Base-by-base conservation (phyloP, 164 flowering plant species). In the Vitis rotundifolia region DNA sequence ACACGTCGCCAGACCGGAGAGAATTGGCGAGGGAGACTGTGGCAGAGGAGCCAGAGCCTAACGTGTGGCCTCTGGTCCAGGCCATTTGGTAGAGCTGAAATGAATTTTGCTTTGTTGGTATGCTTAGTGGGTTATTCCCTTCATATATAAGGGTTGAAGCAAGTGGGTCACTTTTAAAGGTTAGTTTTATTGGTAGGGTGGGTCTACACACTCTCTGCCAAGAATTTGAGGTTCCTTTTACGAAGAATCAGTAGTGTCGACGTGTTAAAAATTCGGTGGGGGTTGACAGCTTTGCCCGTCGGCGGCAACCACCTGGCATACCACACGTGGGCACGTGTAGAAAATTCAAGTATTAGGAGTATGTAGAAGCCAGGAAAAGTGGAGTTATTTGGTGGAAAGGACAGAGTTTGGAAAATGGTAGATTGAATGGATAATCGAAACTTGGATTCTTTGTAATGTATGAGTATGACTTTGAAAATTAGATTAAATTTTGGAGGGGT, bases 41-140 rank as follows among this genome's bases (percentile, higher is more conserved):
- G 68, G 83, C 83, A 3, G 82, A 55, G 59, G 85, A 68, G 70
- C 85, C 85, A 2, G 69, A 79, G 66, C 94, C 94, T 3, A 90
- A 76, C 62, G 65, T 59, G 15, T 31, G 79, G 54, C 93, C 93
- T 78, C 92, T 87, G 12, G 71, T 82, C 97, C 98, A 94, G n/a
- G 76, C 77, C 88, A 84, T 83, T 63, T 10, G 56, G 55, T 26
- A 14, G 47, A 18, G 73, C 48, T 7, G 37, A 47, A 47, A 49
- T 9, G 4, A 3, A 18, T 9, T 44, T 50, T 60, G 22, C 31
- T 48, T 13, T 44, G 48, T 12, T 55, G 12, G 16, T 10, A 5
- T 22, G 7, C 19, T 48, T 3, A 18, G 14, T 44, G 11, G 13
- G 1, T n/a, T 12, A 15, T 66, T 49, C 15, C 26, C 26, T 22